Base-by-base conservation (phyloP, 768 basidiomycete genomes). In the Boletus speciosus region DNA sequence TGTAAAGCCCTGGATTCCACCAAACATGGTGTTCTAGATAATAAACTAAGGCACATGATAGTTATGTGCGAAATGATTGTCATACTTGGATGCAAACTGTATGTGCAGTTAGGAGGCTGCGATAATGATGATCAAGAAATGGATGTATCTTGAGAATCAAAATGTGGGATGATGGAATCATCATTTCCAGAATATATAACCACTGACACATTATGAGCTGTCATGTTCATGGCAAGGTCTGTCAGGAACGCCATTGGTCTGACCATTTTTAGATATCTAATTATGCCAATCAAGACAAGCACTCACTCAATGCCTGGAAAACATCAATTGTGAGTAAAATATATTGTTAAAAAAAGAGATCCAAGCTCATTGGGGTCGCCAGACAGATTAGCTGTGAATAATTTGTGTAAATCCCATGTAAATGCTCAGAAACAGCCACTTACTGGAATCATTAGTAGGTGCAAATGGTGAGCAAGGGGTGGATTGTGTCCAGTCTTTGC, bases 161-260 rank as follows among this genome's bases (percentile, higher is more conserved):
- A 72, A 58, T 86, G 85, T 2, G 84, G 70, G 51, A 86, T 73
- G 10, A 86, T 76, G 2, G 80, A 71, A 63, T 88, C 86, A 54
- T 86, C 81, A 60, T 87, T 88, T 6, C 85, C 86, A n/a, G 84
- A 85, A 62, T 74, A 86, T 19, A 87, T 66, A 9, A 86, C 67
- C 16, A 86, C 67, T 0, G 73, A 68, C 15, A 87, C 61, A 21
- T 70, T 65, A 6, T 76, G 76, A 2, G 71, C 72, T 0, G 83
- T 76, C 19, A 79, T 77, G 56, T 87, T 87, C 12, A 80, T 76
- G 3, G 85, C 84, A 15, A 87, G 74, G 5, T 84, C 83, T 2
- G 78, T 74, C 38, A 88, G 68, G 67, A 85, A 86, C 47, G 71
- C 76, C 75, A 85, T 85, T 4, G 86, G 80, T 58, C 83, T 85